Evolutionary conservation across 2,329 filamentous ascomycete species (phyloP).

Genomic region (Penicillium paneum): DNA sequence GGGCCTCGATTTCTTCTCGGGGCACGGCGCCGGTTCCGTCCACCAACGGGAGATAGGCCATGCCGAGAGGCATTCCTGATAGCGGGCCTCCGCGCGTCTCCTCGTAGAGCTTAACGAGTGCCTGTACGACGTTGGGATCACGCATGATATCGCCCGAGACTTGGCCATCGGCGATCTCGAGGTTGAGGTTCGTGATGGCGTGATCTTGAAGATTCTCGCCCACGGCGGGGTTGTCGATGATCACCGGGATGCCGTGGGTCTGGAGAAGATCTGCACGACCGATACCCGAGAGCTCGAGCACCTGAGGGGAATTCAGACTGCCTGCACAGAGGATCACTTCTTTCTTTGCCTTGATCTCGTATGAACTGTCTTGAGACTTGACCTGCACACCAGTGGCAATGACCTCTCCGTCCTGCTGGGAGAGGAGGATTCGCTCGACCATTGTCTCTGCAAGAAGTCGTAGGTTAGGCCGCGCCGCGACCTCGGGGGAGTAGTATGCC

Average conservation of each 20-base stretch:
- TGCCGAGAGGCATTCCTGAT: constrained; percentile 22
- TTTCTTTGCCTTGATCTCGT: constrained; percentile 31
- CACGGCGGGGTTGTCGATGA: constrained; percentile 46
- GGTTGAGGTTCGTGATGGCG: constrained; percentile 31
- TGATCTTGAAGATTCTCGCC: constrained; percentile 55
- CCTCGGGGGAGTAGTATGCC: constrained; percentile 43
- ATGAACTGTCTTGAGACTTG: constrained; percentile 16
- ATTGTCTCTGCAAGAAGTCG: constrained; percentile 47
- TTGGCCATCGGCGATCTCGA: constrained; percentile 22
- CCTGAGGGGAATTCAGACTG: constrained; percentile 54
- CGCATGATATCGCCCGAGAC: constrained; percentile 25
- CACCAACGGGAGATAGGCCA: constrained; percentile 27
- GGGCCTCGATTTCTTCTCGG: constrained; percentile 2
- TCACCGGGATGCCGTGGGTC: constrained; percentile 41
- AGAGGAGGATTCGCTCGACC: constrained; percentile 47
- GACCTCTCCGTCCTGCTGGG: constrained; percentile 24
- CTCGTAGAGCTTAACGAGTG: constrained; percentile 23
- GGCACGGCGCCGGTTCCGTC: constrained; percentile 18
- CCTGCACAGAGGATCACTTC: constrained; percentile 62
- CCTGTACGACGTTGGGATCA: constrained; percentile 19
- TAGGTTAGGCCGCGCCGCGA: constrained; percentile 45
- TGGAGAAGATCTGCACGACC: constrained; percentile 48
- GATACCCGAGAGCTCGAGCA: constrained; percentile 61
- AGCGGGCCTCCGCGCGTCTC: constrained; percentile 23
- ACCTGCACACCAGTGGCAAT: constrained; percentile 21